Base-by-base conservation (phyloP, 2,329 filamentous ascomycete species). In the Pseudogymnoascus verrucosus region DNA sequence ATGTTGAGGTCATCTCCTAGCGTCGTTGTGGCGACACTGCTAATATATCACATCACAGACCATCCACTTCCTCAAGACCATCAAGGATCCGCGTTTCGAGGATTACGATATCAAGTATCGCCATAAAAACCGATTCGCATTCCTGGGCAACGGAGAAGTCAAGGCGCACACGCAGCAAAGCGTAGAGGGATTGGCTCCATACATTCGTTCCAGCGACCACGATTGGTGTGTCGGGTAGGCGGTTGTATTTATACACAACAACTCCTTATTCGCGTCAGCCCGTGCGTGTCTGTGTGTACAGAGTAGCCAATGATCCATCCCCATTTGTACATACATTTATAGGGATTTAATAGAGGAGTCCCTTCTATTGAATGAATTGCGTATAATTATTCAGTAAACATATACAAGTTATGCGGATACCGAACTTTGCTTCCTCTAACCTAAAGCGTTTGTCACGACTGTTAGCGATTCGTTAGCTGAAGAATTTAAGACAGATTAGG, bases 161-260 rank as follows among this genome's bases (percentile, higher is more conserved):
- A 79, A 79, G 71, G 77, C 77, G 3, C 76, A 75, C 62, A 71
- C 71, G 14, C 76, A 73, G 6, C 71, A 73, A 37, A 75, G 78
- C 62, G 69, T 77, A 31, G 68, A 71, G 21, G 78, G 78, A 2
- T 67, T 80, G 40, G 76, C 76, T 63, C 75, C 78, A 4, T 80
- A 80, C 65, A 76, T 80, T 62, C 73, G 78, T 60, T 76, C 74
- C 66, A 72, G 69, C 37, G 78, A 80, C 65, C 72, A 77, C 59
- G 77, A 78, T 26, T 80, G 78, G 78, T 72, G 71, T 40, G 73
- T 80, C 40, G 78, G 78, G 28, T 79, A 74, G 63, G 59, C 62
- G n/a, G 34, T 21, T 59, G 34, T 37, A 37, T 37, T 14, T 37
- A 37, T 37, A 37, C 34, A 37, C 34, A 62, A 31, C 62, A 62